Base-by-base conservation (phyloP, 179 eudicot species). In the Patellifolia procumbens region DNA sequence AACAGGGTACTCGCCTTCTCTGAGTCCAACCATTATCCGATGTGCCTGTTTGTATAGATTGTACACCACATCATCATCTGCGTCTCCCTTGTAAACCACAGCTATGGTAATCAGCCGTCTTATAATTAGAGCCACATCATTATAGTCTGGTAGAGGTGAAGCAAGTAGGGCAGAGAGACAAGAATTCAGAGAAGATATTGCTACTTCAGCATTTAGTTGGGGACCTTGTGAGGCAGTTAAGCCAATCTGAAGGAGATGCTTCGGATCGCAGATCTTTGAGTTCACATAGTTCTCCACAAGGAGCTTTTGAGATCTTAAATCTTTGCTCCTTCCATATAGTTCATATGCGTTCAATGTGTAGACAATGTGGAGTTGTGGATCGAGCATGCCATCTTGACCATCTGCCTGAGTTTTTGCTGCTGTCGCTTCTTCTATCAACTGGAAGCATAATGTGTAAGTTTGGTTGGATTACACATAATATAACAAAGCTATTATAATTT, bases 21-120 rank as follows among this genome's bases (percentile, higher is more conserved):
- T 88, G 76, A 94, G 79, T 15, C 98, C 98, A 75, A 92, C 97
- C 95, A 90, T 94, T 10, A 94, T 92, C 75, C 91, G 79, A 77
- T 80, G 88, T 19, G 97, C 98, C 78, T 94, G 97, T 81, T 84
- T 94, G 80, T 91, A 94, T 64, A 89, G 74, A 60, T 74, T 87
- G 73, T 87, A 82, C 31, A 89, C 84, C 26, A 75, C 85, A 32
- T 91, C 91, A 74, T 89, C 97, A 73, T 91, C 97, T 2, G 88
- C 78, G 37, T 87, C 97, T 7, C 90, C 89, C 77, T 87, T 89
- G 79, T 88, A 85, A 56, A 89, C 68, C 45, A 82, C 83, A 52
- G 84, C 72, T 43, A 88, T 63, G n/a, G 79, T 73, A 32, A 94
- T 88, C 46, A 94, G 82, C 82, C 89, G 87, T 87, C 98, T 83